Percentiles rank a stretch among this genome's conserved stretches.
These are phyloP conservation scores for Globisporangium canariense DNA, from an alignment of 352 stramenopile genomes.

Conservation along the genomic window DNA sequence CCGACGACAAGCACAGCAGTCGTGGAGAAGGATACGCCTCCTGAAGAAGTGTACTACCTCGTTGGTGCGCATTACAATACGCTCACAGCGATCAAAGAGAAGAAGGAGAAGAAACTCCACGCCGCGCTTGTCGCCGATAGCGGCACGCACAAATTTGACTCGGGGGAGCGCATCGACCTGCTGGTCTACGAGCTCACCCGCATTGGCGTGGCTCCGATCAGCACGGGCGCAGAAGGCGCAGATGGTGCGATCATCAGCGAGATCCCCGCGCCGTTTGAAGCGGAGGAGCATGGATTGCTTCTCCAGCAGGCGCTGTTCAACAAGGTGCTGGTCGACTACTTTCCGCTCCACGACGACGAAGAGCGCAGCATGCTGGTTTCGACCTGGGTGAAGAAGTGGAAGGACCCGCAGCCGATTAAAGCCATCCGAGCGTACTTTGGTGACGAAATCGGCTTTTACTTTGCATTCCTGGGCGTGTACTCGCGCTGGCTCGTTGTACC, in stretches of 20 bases:
- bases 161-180: slow-evolving; percentile 72
- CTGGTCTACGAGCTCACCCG: slow-evolving; percentile 67
- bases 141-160: slow-evolving; percentile 47
- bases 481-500: slow-evolving; percentile 92
- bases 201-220: slow-evolving; percentile 38
- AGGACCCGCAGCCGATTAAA: slow-evolving; percentile 51
- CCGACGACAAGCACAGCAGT: slow-evolving; percentile 25
- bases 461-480: slow-evolving; percentile 96
- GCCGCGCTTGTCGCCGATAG: slow-evolving; percentile 41
- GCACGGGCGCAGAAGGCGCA: slow-evolving; percentile 2
- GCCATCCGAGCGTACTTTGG: slow-evolving; percentile 75
- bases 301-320: slow-evolving; percentile 70
- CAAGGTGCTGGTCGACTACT: slow-evolving; percentile 62
- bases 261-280: slow-evolving; percentile 57
- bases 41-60: slow-evolving; percentile 42
- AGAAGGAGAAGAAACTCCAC: slow-evolving; percentile 46
- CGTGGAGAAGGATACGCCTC: slow-evolving; percentile 19
- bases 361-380: slow-evolving; percentile 64
- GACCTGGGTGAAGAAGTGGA: slow-evolving; percentile 76
- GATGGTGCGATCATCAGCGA: slow-evolving; percentile 7
- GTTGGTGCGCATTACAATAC: slow-evolving; percentile 44
- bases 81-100: slow-evolving; percentile 60
- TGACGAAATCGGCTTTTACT: slow-evolving; percentile 96
- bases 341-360: slow-evolving; percentile 70
- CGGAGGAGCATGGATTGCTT: slow-evolving; percentile 61